These are phyloP conservation scores for Aspergillus steynii DNA, from an alignment of 495 filamentous ascomycete genomes.

Conservation along the genomic window DNA sequence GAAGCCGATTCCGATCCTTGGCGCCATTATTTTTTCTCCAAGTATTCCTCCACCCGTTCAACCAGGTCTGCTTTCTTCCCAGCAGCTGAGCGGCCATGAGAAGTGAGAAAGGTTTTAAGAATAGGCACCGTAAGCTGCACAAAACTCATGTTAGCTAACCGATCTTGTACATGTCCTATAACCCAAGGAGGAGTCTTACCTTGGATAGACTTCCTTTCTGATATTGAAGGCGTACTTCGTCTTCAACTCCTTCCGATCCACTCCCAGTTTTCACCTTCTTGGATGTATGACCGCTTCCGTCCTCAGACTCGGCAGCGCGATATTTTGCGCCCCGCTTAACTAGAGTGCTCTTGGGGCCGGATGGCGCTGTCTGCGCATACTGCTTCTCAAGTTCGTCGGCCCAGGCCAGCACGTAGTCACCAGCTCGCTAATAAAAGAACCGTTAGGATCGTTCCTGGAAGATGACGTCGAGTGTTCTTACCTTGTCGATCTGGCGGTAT, in stretches of 20 bases:
- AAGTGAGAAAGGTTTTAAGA: constrained; percentile 66
- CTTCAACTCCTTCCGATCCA: constrained; percentile 39
- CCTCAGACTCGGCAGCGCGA: constrained; percentile 26
- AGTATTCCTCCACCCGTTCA: constrained; percentile 73
- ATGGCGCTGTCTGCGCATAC: constrained; percentile 43
- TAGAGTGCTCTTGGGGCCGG: constrained; percentile 35
- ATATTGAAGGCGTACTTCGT: constrained; percentile 61
- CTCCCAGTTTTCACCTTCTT: constrained; percentile 56
- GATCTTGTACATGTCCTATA: neutral
- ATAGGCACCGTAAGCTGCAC: constrained; percentile 63
- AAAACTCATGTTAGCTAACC: constrained; percentile 4
- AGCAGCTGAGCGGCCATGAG: constrained; percentile 58
- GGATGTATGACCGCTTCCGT: constrained; percentile 27
- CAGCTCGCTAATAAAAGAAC: constrained; percentile 55
- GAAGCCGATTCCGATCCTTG: neutral
- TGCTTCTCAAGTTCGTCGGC: constrained; percentile 62
- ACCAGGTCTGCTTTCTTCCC: constrained; percentile 82
- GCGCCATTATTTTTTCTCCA: constrained; percentile 54
- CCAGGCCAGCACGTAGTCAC: constrained; percentile 76
- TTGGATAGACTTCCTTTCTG: constrained; percentile 64
- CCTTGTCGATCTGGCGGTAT: constrained; percentile 81
- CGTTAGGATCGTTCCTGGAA: neutral
- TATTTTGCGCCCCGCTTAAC: constrained; percentile 50
- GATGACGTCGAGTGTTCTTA: constrained; percentile 20
- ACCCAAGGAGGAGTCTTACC: constrained; percentile 26